Base-by-base conservation (phyloP, 2,329 filamentous ascomycete genomes). In the Alternaria panax region DNA sequence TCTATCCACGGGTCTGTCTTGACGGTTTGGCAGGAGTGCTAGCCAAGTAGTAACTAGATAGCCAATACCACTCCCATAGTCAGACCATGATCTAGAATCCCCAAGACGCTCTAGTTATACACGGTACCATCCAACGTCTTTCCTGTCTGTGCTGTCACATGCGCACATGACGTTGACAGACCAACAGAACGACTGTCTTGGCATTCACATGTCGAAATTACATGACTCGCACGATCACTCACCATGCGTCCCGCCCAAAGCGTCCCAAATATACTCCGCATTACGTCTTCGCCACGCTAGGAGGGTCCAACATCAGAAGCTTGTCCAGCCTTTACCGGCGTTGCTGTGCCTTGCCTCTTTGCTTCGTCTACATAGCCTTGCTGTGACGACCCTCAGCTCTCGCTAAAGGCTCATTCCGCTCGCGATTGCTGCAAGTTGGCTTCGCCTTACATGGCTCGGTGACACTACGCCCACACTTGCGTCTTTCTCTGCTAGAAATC, bases 121-220 rank as follows among this genome's bases (percentile, higher is more conserved):
- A 22, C 14, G 12, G 28, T 34, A 24, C 28, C 28, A 22, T n/a
- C 28, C 9, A 47, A 22, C 9, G 7, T 32, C 20, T 22, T 24
- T 24, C 51, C 41, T 38, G 14, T 36, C 38, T 51, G 51, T n/a
- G 24, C 51, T 55, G 27, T 46, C 60, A 52, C 24, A 54, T 54
- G 40, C 45, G 34, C 25, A 34, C 25, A 40, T 51, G 57, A 56
- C 51, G 52, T 59, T 56, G 45, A 48, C 45, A 32, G 40, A 45
- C 43, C 20, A 51, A 48, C 47, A 47, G 32, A 42, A 55, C 51
- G 24, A 32, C 40, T 48, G 14, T 64, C 67, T 71, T 71, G 68
- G 69, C 67, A 45, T 64, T 71, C 69, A 71, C 69, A 71, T 71
- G 69, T 59, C n/a, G 53, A n/a, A 45, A 32, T 45, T 46, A 43